Percentiles rank a stretch among this genome's conserved stretches.
Evolutionary conservation across 2,329 filamentous ascomycete genomes (phyloP).

Genomic region (Aureobasidium melanogenum): DNA sequence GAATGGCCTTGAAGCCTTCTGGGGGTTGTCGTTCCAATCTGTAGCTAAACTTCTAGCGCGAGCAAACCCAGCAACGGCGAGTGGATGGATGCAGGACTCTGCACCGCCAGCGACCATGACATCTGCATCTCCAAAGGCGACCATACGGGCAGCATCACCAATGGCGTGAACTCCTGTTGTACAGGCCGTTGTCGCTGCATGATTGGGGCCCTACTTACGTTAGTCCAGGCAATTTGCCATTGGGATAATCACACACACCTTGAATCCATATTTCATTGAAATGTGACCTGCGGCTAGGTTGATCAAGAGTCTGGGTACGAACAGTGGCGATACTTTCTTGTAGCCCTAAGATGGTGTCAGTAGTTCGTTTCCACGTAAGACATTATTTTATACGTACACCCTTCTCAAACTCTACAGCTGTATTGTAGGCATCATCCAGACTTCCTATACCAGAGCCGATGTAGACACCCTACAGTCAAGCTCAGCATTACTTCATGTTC

Average conservation of each 20-base stretch:
- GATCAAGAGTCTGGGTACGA: conserved; percentile 86
- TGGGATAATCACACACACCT: conserved; percentile 34
- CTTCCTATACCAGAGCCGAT: conserved; percentile 94
- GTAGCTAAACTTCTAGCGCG: conserved; percentile 80
- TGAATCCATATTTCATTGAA: conserved; percentile 83
- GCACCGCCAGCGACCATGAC: conserved; percentile 95
- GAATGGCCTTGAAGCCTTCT: conserved; percentile 73
- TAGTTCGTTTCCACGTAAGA: too few species aligned
- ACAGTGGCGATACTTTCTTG: conserved; percentile 83
- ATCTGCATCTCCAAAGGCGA: conserved; percentile 82
- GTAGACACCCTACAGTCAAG: conserved; percentile 61
- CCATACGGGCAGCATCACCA: conserved; percentile 86
- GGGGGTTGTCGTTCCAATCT: conserved; percentile 63
- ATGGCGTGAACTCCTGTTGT: conserved; percentile 93
- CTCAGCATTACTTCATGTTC: neutral
- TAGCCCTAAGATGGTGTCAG: conserved; percentile 55
- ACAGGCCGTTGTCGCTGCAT: conserved; percentile 87
- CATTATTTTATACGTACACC: conserved; percentile 46
- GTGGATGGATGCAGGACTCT: conserved; percentile 90
- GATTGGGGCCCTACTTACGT: conserved; percentile 67
- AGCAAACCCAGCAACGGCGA: conserved; percentile 86
- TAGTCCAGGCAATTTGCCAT: neutral
- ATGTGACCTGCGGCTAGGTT: conserved; percentile 93
- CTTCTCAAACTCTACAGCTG: conserved; percentile 65
- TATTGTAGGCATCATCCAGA: conserved; percentile 80